Percentiles rank a stretch among this genome's conserved stretches.
Evolutionary conservation across 306 rosid genomes (phyloP).

Genomic region (Dryas octopetala): DNA sequence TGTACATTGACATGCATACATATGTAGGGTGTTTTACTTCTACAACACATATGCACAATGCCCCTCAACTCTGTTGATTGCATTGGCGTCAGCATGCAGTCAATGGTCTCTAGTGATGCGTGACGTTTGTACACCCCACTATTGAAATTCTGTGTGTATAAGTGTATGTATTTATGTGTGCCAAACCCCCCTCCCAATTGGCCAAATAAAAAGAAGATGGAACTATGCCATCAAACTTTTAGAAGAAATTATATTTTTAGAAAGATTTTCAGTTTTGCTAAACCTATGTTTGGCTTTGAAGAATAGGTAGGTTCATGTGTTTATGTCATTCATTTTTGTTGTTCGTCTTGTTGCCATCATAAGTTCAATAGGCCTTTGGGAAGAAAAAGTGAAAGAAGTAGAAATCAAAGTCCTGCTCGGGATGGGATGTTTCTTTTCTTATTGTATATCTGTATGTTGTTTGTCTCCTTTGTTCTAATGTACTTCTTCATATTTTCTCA

Average conservation of each 20-base stretch:
- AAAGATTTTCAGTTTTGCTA: neutral
- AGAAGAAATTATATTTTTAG: neutral
- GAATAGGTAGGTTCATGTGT: neutral
- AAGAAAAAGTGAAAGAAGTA: neutral
- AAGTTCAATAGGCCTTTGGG: too few relatives aligned
- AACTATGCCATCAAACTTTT: neutral
- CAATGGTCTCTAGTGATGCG: neutral
- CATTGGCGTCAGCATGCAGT: neutral
- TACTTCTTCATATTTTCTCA: conserved; percentile 37
- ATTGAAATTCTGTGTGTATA: neutral
- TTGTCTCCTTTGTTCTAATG: conserved; percentile 17
- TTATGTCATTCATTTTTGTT: neutral
- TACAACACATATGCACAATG: neutral
- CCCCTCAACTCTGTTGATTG: neutral
- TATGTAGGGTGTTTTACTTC: neutral
- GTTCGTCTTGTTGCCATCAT: neutral
- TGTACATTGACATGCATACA: neutral
- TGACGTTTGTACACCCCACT: neutral
- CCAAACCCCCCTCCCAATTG: neutral
- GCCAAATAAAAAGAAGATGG: neutral
- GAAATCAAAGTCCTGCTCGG: neutral
- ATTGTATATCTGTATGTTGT: neutral
- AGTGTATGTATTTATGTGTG: neutral
- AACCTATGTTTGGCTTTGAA: neutral
- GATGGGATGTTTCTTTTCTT: conserved; percentile 3